These are phyloP conservation scores for Pseudoscleropodium purum DNA, from an alignment of 225 moss, liverwort and hornwort species.

Conservation along the genomic window DNA sequence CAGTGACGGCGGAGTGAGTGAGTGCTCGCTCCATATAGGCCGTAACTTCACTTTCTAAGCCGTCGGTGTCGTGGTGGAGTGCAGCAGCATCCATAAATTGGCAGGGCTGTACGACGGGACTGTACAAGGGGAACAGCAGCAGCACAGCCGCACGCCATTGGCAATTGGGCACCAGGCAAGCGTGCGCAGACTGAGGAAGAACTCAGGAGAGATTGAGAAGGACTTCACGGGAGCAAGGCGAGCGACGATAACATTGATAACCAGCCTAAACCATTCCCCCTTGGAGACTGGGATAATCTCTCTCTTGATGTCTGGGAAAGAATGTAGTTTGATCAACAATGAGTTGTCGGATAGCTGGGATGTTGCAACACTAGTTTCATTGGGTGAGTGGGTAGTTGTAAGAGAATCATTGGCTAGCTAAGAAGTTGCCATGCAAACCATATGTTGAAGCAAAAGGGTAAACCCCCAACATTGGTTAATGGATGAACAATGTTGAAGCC, in stretches of 20 bases:
- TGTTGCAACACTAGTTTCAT: background rate
- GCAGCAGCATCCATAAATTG: background rate
- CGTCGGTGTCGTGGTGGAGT: background rate
- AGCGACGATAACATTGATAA: background rate
- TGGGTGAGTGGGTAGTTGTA: background rate
- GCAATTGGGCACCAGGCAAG: background rate
- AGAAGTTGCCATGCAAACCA: background rate
- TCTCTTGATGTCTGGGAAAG: accelerated
- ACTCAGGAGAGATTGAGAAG: background rate
- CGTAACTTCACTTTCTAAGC: background rate
- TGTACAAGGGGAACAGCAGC: background rate
- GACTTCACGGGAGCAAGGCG: background rate
- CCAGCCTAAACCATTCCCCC: background rate
- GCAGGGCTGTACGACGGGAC: background rate
- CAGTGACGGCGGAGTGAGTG: background rate
- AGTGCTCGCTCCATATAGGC: background rate
- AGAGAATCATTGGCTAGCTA: no score
- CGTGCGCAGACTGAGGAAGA: background rate
- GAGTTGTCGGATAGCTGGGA: background rate
- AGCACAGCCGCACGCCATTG: background rate
- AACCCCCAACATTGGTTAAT: accelerated
- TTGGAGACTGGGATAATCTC: no score
- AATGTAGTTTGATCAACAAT: background rate
- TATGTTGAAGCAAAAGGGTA: background rate
- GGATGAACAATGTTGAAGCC: no score